A percentile compares a stretch with the other conserved stretches of the same genome.
Evolutionary conservation across 1,139 yeast genomes (phyloP).

Genomic region (Lodderomyces parapsilosis): DNA sequence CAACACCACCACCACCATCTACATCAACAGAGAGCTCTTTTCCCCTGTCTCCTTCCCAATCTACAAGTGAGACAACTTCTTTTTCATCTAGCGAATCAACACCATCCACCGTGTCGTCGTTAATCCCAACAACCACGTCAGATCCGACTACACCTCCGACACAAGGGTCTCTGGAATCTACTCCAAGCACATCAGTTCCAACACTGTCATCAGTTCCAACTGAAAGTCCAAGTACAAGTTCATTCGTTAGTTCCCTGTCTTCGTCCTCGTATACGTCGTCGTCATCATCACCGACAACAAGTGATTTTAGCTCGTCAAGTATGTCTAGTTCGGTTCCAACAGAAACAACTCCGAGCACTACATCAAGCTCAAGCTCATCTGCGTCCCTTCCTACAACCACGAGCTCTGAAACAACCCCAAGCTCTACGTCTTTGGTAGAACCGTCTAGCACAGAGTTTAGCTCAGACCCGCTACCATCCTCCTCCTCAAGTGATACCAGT

Average conservation of each 20-base stretch:
- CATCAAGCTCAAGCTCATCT: neutral
- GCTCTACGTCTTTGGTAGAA: neutral
- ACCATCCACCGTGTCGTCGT: slow-evolving; percentile 7
- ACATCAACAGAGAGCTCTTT: neutral
- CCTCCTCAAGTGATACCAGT: slow-evolving; percentile 5
- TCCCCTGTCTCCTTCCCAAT: neutral
- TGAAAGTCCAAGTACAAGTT: neutral
- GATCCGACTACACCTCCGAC: neutral
- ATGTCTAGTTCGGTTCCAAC: slow-evolving; percentile 1
- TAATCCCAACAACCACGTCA: neutral
- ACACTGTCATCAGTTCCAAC: neutral
- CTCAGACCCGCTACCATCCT: neutral
- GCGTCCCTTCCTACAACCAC: neutral
- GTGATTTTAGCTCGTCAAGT: too few species aligned
- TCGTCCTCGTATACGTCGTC: neutral
- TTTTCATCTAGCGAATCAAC: neutral
- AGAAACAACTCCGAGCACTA: neutral
- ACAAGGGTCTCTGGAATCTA: neutral
- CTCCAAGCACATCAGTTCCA: neutral
- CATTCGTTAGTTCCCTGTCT: slow-evolving; percentile 1
- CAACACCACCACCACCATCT: slow-evolving; percentile 5
- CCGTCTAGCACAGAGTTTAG: slow-evolving; percentile 1
- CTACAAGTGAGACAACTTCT: neutral
- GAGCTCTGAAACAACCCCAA: neutral
- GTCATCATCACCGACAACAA: too few species aligned